These are phyloP conservation scores for Jamesozyma jinghongensis DNA, from an alignment of 805 yeast genomes.

Conservation along the genomic window DNA sequence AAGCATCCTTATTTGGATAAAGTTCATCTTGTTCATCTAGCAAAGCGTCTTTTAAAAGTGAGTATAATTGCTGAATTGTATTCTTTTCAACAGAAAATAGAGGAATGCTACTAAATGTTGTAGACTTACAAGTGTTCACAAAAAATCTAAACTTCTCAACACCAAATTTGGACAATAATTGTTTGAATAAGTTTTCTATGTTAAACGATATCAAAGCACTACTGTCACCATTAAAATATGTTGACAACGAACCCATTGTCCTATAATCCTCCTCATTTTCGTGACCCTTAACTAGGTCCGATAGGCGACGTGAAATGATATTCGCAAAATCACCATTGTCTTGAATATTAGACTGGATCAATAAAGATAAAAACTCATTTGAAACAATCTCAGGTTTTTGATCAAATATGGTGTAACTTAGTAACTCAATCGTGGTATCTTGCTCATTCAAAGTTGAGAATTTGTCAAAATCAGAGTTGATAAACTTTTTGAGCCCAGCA, in stretches of 20 bases:
- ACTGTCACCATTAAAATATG: not conserved
- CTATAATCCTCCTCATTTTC: not conserved
- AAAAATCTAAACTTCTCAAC: slow-evolving; percentile 26
- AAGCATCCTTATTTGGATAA: slow-evolving; percentile 2
- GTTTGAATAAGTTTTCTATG: slow-evolving; percentile 9
- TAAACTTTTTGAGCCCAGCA: slow-evolving; percentile 16
- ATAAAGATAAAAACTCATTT: not conserved
- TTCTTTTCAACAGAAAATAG: slow-evolving; percentile 2
- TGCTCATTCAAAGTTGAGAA: not conserved
- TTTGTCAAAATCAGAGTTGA: not conserved
- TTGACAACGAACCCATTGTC: not conserved
- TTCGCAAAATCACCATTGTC: slow-evolving; percentile 17
- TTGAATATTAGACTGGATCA: not conserved
- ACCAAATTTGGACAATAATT: slow-evolving; percentile 12
- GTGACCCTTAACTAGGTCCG: not conserved
- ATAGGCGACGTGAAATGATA: slow-evolving; percentile 19
- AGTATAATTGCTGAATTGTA: slow-evolving; percentile 3
- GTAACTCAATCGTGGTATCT: not conserved
- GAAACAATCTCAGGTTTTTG: not conserved
- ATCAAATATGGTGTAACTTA: not conserved
- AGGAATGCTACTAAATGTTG: not conserved
- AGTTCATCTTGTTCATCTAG: not conserved
- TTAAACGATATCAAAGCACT: slow-evolving; percentile 8
- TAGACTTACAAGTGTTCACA: slow-evolving; percentile 10
- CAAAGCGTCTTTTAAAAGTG: slow-evolving; percentile 1